phyloP scores from a whole-genome alignment of 2,329 filamentous ascomycete genomes.

The Fusarium sp. region DNA sequence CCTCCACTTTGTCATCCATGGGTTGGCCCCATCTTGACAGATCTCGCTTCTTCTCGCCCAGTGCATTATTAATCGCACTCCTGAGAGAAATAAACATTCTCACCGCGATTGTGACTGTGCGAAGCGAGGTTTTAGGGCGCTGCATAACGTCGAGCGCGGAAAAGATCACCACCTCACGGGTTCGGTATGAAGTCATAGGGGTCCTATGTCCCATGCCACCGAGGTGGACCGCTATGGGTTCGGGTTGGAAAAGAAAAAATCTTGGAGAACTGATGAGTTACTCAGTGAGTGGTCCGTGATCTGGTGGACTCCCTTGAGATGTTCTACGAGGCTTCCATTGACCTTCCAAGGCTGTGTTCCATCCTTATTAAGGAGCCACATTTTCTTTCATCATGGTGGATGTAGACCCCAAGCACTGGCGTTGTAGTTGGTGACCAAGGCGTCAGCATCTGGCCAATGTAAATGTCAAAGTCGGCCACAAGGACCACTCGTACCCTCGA shows the following conservation, averaged over 20 bases:
- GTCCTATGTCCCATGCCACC: conserved; percentile 33
- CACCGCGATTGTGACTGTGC: conserved; percentile 39
- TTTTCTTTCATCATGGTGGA: conserved; percentile 2
- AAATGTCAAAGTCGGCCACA: not conserved
- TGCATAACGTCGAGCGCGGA: conserved; percentile 18
- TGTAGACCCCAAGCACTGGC: not conserved
- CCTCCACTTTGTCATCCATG: conserved; percentile 28
- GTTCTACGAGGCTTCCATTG: conserved; percentile 19
- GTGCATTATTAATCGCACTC: conserved; percentile 27
- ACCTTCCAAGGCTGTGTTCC: conserved; percentile 5
- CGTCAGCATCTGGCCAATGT: conserved; percentile 25
- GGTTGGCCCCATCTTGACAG: conserved; percentile 26
- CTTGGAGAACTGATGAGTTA: conserved; percentile 7
- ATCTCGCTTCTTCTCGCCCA: conserved; percentile 27
- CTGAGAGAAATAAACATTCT: conserved; percentile 25
- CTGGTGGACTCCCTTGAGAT: conserved; percentile 5
- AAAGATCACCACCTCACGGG: conserved; percentile 19
- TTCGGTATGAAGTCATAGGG: conserved; percentile 46
- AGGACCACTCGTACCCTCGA: conserved; percentile 25
- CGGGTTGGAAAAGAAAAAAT: conserved; percentile 4
- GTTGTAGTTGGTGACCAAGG: conserved; percentile 24
- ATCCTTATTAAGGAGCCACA: conserved; percentile 1
- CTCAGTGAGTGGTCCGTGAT: conserved; percentile 14
- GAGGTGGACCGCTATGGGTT: conserved; percentile 4
- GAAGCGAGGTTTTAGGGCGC: conserved; percentile 33